Evolutionary conservation across 2,329 filamentous ascomycete genomes (phyloP).

Genomic region (Paecilomyces sp.): DNA sequence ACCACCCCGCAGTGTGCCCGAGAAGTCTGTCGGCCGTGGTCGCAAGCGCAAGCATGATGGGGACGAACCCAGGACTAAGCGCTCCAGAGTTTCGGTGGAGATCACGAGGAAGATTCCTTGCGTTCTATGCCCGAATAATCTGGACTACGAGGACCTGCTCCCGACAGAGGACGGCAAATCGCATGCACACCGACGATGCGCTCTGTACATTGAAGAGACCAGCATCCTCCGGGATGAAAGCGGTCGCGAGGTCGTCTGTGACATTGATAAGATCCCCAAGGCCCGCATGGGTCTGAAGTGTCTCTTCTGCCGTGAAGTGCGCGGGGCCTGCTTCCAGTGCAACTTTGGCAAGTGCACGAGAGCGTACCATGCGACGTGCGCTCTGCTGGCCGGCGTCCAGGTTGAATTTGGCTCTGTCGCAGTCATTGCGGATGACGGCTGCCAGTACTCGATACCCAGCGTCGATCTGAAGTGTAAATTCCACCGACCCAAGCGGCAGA

Average conservation of each 20-base stretch:
- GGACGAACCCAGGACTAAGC: constrained; percentile 61
- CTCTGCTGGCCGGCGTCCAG: constrained; percentile 83
- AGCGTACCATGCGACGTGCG: constrained; percentile 92
- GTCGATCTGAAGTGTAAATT: constrained; percentile 94
- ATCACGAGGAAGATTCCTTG: constrained; percentile 70
- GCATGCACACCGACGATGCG: constrained; percentile 76
- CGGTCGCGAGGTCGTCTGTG: constrained; percentile 66
- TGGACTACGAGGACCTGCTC: constrained; percentile 72
- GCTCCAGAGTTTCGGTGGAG: constrained; percentile 68
- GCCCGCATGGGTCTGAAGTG: constrained; percentile 88
- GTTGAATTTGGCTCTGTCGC: constrained; percentile 81
- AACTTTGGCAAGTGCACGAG: constrained; percentile 89
- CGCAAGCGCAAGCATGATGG: constrained; percentile 63
- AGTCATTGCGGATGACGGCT: constrained; percentile 82
- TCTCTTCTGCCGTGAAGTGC: constrained; percentile 87
- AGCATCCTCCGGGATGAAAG: constrained; percentile 66
- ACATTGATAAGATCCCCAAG: constrained; percentile 75
- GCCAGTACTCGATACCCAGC: constrained; percentile 83
- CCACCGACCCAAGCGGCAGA: constrained; percentile 80
- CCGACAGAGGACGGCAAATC: constrained; percentile 80
- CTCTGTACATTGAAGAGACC: constrained; percentile 85
- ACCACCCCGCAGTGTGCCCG: constrained; percentile 66
- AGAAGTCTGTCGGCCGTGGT: constrained; percentile 54
- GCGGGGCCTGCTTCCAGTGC: constrained; percentile 95
- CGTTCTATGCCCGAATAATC: constrained; percentile 85